Evolutionary conservation across 1,284 basidiomycete genomes (phyloP).

Genomic region (Austroboletus novae-zelandiae): DNA sequence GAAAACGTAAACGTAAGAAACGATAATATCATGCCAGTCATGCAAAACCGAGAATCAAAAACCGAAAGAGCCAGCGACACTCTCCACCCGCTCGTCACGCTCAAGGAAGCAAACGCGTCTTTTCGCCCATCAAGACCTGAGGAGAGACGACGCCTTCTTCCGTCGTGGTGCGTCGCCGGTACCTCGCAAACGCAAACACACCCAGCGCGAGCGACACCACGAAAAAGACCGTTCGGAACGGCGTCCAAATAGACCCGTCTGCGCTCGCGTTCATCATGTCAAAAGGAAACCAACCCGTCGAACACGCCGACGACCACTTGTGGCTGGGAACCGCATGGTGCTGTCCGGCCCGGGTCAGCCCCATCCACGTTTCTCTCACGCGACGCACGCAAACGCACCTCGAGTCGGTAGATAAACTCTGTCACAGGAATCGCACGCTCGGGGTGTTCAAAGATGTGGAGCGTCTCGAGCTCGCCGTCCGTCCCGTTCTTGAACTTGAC

Average conservation of each 20-base stretch:
- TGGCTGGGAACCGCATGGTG: slow-evolving; percentile 60
- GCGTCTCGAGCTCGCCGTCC: slow-evolving; percentile 47
- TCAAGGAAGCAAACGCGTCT: slow-evolving; percentile 26
- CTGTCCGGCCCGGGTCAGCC: slow-evolving; percentile 30
- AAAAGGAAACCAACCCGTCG: slow-evolving; percentile 35
- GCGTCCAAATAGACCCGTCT: slow-evolving; percentile 1
- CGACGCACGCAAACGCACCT: slow-evolving; percentile 41
- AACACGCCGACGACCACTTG: slow-evolving; percentile 61
- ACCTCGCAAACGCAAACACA: slow-evolving; percentile 30
- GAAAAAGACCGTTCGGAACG: slow-evolving; percentile 37
- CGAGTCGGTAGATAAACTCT: slow-evolving; percentile 73
- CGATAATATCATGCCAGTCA: slow-evolving; percentile 11
- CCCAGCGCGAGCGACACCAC: slow-evolving; percentile 40
- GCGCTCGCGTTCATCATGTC: slow-evolving; percentile 23
- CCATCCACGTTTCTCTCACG: too few species aligned
- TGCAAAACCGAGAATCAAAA: slow-evolving; percentile 1
- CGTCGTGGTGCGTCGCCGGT: slow-evolving; percentile 7
- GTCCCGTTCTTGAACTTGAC: slow-evolving; percentile 87
- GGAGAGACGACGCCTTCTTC: slow-evolving; percentile 11
- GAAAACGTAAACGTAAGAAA: background rate
- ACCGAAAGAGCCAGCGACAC: background rate
- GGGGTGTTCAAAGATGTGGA: slow-evolving; percentile 66
- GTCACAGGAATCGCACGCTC: slow-evolving; percentile 63
- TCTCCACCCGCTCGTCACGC: background rate
- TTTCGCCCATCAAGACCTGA: slow-evolving; percentile 20